Conservation (phyloP, 2,329 filamentous ascomycete genomes). For the Podosphaera xanthii region DNA sequence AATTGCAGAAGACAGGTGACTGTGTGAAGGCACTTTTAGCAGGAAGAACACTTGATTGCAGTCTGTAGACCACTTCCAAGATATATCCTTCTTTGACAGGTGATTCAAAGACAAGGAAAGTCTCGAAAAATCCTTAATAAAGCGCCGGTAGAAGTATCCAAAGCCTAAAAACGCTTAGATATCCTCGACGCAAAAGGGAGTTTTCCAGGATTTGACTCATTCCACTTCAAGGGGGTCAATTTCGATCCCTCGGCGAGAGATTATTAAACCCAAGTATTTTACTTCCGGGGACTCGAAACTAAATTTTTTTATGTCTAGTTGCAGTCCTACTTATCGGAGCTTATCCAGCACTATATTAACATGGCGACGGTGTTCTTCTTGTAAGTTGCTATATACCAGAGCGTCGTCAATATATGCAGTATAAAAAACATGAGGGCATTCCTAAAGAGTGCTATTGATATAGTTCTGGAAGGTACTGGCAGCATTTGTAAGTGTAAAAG, state of each 20-base stretch:
- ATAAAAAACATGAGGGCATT: background rate
- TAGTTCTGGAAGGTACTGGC: background rate
- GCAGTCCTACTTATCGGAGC: background rate
- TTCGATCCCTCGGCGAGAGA: background rate
- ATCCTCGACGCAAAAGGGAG: background rate
- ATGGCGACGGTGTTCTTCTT: background rate
- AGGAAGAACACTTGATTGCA: too few species aligned
- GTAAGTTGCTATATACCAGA: background rate
- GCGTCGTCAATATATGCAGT: background rate
- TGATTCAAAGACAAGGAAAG: too few species aligned
- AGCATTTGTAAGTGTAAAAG: constrained; percentile 1
- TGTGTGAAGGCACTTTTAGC: too few species aligned
- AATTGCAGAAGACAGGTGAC: too few species aligned
- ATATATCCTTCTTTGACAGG: too few species aligned
- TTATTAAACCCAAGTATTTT: background rate
- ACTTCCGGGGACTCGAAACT: background rate
- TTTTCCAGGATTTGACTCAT: background rate
- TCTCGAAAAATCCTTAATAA: too few species aligned
- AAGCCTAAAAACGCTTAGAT: background rate
- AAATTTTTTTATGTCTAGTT: background rate
- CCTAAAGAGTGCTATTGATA: background rate
- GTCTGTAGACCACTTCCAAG: too few species aligned
- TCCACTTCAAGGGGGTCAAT: background rate
- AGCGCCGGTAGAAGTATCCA: too few species aligned
- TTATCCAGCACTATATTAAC: background rate